These are phyloP conservation scores for Xylariaceae sp. DNA, from an alignment of 2,329 filamentous ascomycete genomes.

Conservation along the genomic window DNA sequence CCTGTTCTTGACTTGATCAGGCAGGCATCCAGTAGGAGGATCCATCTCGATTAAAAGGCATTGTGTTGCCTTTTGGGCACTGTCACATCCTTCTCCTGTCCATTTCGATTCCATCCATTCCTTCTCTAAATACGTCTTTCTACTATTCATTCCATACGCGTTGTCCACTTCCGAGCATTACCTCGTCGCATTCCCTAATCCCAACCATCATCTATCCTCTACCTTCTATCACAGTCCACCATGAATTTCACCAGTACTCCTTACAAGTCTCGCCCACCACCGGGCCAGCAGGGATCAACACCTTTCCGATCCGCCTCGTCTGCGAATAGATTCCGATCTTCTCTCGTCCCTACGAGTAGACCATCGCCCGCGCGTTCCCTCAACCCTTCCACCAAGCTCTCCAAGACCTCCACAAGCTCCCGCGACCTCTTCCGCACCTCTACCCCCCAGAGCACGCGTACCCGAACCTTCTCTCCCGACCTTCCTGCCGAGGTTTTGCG, in stretches of 20 bases:
- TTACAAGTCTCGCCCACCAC: constrained; percentile 26
- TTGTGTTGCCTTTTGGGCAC: no score
- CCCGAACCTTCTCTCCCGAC: constrained; percentile 27
- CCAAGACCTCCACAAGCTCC: constrained; percentile 16
- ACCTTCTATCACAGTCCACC: constrained; percentile 1
- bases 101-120: no score
- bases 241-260: constrained; percentile 28
- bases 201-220: not conserved
- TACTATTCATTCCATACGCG: no score
- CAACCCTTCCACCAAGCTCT: constrained; percentile 19
- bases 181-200: not conserved
- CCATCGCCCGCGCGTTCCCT: constrained; percentile 23
- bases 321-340: constrained; percentile 30
- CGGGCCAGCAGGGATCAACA: constrained; percentile 29
- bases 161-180: no score
- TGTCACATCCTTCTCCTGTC: no score
- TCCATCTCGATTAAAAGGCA: no score
- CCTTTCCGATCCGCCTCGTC: constrained; percentile 28
- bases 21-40: no score
- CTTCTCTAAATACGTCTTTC: no score
- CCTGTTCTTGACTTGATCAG: no score
- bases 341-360: constrained; percentile 29
- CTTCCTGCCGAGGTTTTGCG: constrained; percentile 26
- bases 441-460: constrained; percentile 25
- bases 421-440: constrained; percentile 32